Conservation (phyloP, 768 basidiomycete species). For the Vararia minispora region DNA sequence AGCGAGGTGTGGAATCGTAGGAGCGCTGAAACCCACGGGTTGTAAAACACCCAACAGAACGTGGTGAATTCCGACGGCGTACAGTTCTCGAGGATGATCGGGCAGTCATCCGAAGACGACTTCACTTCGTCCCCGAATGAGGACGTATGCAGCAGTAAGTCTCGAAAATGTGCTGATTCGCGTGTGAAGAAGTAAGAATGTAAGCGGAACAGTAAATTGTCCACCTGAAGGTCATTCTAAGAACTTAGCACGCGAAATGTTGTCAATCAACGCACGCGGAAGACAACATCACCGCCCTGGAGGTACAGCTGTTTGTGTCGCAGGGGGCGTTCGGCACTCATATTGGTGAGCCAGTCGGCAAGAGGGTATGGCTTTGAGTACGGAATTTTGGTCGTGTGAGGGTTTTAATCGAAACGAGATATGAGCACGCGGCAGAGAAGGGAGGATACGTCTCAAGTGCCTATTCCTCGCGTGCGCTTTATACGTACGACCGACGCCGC, state of each 20-base stretch:
- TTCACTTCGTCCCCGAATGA: slow-evolving; percentile 13
- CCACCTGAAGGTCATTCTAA: slow-evolving; percentile 30
- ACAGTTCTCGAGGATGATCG: slow-evolving; percentile 29
- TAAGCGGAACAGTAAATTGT: slow-evolving; percentile 44
- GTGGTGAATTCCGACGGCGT: slow-evolving; percentile 37
- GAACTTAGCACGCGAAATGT: background rate
- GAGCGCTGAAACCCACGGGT: slow-evolving; percentile 31
- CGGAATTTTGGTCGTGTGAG: too few relatives aligned
- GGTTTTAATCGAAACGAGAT: too few relatives aligned
- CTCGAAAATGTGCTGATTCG: slow-evolving; percentile 30
- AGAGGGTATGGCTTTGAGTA: too few relatives aligned
- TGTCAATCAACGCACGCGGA: slow-evolving; percentile 11
- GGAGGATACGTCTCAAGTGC: too few relatives aligned
- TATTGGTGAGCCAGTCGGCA: too few relatives aligned
- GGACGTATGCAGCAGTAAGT: slow-evolving; percentile 16
- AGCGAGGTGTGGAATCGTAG: background rate
- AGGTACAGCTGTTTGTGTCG: slow-evolving; percentile 15
- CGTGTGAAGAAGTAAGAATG: slow-evolving; percentile 56
- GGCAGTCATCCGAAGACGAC: slow-evolving; percentile 18
- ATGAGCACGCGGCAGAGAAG: too few relatives aligned
- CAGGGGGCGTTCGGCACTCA: too few relatives aligned
- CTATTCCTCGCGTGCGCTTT: too few relatives aligned
- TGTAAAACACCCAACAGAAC: slow-evolving; percentile 58
- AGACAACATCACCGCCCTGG: slow-evolving; percentile 15
- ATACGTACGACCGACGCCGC: too few relatives aligned